Base-by-base conservation (phyloP, 164 flowering plant species). In the Berberis thunbergii region DNA sequence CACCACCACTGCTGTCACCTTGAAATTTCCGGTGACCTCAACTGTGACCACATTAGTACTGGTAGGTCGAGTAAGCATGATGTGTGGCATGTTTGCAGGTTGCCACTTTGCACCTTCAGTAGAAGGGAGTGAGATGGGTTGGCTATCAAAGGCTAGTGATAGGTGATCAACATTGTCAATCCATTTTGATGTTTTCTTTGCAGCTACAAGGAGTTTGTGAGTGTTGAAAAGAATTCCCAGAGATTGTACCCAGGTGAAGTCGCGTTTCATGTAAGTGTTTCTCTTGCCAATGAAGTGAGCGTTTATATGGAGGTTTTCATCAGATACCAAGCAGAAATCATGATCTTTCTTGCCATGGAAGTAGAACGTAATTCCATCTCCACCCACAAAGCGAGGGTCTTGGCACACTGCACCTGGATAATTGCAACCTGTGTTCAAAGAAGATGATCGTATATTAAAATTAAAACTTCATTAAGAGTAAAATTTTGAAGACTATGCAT, bases 161-260 rank as follows among this genome's bases (percentile, higher is more conserved):
- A 85, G 73, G 43, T 75, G 79, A 68, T 87, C 86, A 4, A 59
- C 13, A 48, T 81, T 42, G 52, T 84, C 78, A 7, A 79, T 81
- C 89, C 91, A 88, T 2, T 65, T 73, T 1, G 84, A 64, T 1
- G 87, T 80, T 64, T 80, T 79, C 9, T 52, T 56, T 13, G 96
- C 89, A 0, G 77, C 80, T 13, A 81, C 40, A 63, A 26, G 79
- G 61, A 86, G 76, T 11, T 58, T 49, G 78, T 86, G 89, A 41
- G 56, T 56, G 74, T 70, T 75, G 45, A 69, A 69, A 40, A 73
- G 68, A 43, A 69, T 3, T 6, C 64, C 73, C 39, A 73, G 58
- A 65, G 76, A 58, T 43, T 73, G 75, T n/a, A 68, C 63, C 75
- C 76, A 73, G 26, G 72, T 73, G 72, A 73, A 69, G 65, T 73